These are phyloP conservation scores for Pogostemon cablin DNA, from an alignment of 257 asterid species.

Conservation along the genomic window DNA sequence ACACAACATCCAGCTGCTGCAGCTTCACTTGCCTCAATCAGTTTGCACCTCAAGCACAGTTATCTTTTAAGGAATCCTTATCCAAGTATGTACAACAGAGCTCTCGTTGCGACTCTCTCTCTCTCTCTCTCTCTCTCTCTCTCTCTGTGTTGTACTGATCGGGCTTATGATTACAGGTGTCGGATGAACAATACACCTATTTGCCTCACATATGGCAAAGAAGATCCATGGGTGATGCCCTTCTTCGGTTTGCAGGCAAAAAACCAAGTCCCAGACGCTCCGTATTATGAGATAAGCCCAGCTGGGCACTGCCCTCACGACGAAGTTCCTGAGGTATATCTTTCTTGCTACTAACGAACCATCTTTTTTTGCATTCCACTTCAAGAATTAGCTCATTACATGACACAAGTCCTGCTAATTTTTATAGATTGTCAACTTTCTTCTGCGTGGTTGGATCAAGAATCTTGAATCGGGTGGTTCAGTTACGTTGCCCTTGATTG, in stretches of 20 bases:
- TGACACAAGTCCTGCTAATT: not conserved
- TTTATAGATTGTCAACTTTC: constrained; percentile 77
- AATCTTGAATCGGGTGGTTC: constrained; percentile 69
- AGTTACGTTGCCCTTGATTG: constrained; percentile 64
- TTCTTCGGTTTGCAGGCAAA: constrained; percentile 76
- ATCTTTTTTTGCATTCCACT: not conserved
- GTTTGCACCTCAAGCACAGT: constrained; percentile 79
- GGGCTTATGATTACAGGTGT: constrained; percentile 55
- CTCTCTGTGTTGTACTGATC: constrained; percentile 3
- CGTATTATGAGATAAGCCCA: constrained; percentile 89
- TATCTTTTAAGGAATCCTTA: constrained; percentile 73
- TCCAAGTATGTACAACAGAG: constrained; percentile 45
- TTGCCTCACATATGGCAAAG: constrained; percentile 86
- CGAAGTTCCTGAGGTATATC: constrained; percentile 92
- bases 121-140: not conserved
- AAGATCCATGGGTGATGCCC: constrained; percentile 97
- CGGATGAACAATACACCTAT: constrained; percentile 58
- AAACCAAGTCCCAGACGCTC: constrained; percentile 67
- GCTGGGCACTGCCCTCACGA: constrained; percentile 99
- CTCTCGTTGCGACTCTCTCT: not conserved
- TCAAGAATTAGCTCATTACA: not conserved
- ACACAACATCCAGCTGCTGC: constrained; percentile 97
- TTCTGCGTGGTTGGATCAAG: constrained; percentile 85
- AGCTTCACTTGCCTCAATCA: constrained; percentile 86
- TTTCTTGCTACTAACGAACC: not conserved